Evolutionary conservation across 768 basidiomycete species (phyloP).

Genomic region (Suillus weaverae): DNA sequence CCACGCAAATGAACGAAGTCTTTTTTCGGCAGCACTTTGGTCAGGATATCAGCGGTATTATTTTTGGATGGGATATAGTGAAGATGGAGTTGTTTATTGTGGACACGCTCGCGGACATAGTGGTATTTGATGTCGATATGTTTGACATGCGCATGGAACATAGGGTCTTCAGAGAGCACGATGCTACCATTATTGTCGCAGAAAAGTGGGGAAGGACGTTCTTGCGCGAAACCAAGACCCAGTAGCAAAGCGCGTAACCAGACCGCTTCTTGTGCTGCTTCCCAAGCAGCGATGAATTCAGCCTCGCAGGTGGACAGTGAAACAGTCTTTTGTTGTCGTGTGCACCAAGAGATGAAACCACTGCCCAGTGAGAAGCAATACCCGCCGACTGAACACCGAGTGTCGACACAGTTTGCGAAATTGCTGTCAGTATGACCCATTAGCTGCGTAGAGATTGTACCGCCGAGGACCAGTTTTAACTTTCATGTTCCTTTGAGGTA

Average conservation of each 20-base stretch:
- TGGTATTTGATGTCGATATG: slow-evolving; percentile 46
- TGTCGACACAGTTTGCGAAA: slow-evolving; percentile 27
- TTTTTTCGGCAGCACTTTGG: slow-evolving; percentile 32
- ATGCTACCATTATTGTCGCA: slow-evolving; percentile 42
- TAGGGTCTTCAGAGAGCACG: slow-evolving; percentile 33
- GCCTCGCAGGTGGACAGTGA: slow-evolving; percentile 43
- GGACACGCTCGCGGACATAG: slow-evolving; percentile 35
- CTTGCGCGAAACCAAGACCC: slow-evolving; percentile 11
- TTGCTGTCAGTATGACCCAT: slow-evolving; percentile 25
- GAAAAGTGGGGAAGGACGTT: slow-evolving; percentile 16
- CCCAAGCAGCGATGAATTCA: slow-evolving; percentile 41
- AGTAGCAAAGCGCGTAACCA: slow-evolving; percentile 32
- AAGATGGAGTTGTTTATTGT: slow-evolving; percentile 22
- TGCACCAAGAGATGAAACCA: slow-evolving; percentile 30
- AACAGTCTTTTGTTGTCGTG: slow-evolving; percentile 39
- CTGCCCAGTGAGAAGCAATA: slow-evolving; percentile 25
- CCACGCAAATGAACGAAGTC: slow-evolving; percentile 18
- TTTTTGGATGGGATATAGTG: slow-evolving; percentile 31
- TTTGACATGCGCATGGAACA: slow-evolving; percentile 38
- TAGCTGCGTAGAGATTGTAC: not conserved
- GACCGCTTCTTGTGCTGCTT: slow-evolving; percentile 35
- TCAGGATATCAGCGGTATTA: slow-evolving; percentile 42
- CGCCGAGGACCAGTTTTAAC: not conserved
- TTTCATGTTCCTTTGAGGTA: slow-evolving; percentile 15
- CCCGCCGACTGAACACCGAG: slow-evolving; percentile 20